Conservation (phyloP, 129 eudicot species). For the Sambucus nigra region DNA sequence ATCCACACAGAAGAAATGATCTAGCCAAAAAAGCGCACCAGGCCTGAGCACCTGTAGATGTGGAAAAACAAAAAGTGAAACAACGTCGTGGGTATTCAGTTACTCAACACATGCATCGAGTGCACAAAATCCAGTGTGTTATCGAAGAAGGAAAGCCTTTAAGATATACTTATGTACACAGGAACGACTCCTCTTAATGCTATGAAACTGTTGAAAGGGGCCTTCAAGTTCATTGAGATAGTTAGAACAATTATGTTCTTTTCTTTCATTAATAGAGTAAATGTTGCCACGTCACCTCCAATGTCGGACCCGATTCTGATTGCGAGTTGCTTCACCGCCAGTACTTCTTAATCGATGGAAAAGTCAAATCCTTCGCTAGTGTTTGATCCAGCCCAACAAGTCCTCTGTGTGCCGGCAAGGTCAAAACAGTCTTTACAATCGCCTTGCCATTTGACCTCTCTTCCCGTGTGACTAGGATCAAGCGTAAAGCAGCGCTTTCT, state of each 20-base stretch:
- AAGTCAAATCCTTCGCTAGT: conserved; percentile 27
- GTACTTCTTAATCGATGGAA: conserved; percentile 37
- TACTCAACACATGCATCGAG: conserved; percentile 74
- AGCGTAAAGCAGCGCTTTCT: too few relatives aligned
- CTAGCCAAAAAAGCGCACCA: conserved; percentile 75
- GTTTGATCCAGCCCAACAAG: conserved; percentile 26
- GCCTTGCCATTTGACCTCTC: too few relatives aligned
- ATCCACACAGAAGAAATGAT: conserved; percentile 53
- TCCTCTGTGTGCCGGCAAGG: conserved; percentile 43
- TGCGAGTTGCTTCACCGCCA: conserved; percentile 31
- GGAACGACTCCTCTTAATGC: conserved; percentile 69
- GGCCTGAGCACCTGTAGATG: conserved; percentile 62
- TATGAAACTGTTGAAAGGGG: conserved; percentile 59
- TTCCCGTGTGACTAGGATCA: too few relatives aligned
- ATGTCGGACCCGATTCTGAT: conserved; percentile 59
- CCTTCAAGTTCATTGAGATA: conserved; percentile 55
- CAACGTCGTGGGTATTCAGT: conserved; percentile 56
- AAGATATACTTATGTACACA: conserved; percentile 51
- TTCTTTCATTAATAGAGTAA: conserved; percentile 58
- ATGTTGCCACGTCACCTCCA: conserved; percentile 57
- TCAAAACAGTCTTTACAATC: conserved; percentile 81
- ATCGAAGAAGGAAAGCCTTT: conserved; percentile 61
- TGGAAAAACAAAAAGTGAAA: conserved; percentile 51
- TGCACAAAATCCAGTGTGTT: conserved; percentile 61
- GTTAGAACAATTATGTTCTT: conserved; percentile 51